Evolutionary conservation across 371 early-diverging fungal species (phyloP).

Genomic region (Syncephalis plumigaleata): DNA sequence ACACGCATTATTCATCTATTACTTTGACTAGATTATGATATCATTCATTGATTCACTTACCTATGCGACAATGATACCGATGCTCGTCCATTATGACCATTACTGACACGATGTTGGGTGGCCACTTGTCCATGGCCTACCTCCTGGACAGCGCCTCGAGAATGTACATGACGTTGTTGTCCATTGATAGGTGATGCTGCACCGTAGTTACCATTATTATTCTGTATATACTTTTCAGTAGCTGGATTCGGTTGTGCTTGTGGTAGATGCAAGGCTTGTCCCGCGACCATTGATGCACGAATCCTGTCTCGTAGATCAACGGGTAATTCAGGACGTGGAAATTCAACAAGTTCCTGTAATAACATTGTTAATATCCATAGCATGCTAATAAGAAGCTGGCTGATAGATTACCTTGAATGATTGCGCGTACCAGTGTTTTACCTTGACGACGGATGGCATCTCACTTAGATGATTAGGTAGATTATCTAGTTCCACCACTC

Average conservation of each 20-base stretch:
- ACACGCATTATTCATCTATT: background rate
- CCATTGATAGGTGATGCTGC: no score
- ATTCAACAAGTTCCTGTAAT: constrained; percentile 45
- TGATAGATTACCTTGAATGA: constrained; percentile 81
- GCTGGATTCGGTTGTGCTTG: background rate
- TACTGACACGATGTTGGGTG: no score
- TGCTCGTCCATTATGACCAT: no score
- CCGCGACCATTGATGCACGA: constrained; percentile 2
- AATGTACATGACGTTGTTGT: no score
- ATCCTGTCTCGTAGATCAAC: constrained; percentile 5
- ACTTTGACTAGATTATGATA: background rate
- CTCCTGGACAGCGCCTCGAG: no score
- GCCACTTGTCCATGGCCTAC: no score
- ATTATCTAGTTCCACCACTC: constrained; percentile 88
- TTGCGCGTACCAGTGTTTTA: constrained; percentile 91
- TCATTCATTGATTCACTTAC: background rate
- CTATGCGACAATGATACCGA: constrained; percentile 7
- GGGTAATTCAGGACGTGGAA: constrained; percentile 39
- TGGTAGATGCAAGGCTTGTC: constrained; percentile 4
- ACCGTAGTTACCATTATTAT: no score
- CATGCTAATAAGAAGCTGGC: background rate
- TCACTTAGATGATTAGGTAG: constrained; percentile 69
- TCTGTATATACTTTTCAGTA: no score
- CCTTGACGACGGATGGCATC: constrained; percentile 80
- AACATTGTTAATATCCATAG: background rate